phyloP scores from a whole-genome alignment of 2,329 filamentous ascomycete species.

The Delphinella strobiligena region DNA sequence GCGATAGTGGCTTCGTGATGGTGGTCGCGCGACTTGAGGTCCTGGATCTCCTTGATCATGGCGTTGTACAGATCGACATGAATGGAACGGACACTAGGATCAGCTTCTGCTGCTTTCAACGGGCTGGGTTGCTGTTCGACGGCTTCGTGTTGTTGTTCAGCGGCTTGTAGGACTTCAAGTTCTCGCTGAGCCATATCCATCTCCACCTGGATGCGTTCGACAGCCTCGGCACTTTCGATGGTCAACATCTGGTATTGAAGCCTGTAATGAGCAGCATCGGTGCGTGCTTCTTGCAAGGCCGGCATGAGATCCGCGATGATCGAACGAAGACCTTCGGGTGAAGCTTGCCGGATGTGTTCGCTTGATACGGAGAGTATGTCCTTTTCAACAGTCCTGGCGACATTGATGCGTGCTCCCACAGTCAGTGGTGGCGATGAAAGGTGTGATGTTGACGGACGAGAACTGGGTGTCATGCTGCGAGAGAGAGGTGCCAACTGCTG shows the following conservation, averaged over 20 bases:
- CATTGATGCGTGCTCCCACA: constrained; percentile 9
- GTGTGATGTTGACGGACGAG: constrained; percentile 38
- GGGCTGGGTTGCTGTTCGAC: constrained; percentile 34
- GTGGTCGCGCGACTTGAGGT: constrained; percentile 54
- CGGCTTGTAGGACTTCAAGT: constrained; percentile 68
- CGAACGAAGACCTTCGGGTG: constrained; percentile 38
- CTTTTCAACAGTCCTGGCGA: constrained; percentile 8
- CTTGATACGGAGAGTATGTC: constrained; percentile 26
- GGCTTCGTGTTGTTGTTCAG: constrained; percentile 54
- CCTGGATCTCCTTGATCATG: constrained; percentile 42
- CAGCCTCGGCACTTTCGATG: constrained; percentile 72
- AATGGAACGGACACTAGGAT: constrained; percentile 27
- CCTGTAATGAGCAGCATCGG: constrained; percentile 80
- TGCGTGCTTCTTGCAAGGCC: constrained; percentile 55
- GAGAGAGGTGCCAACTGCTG: constrained; percentile 34
- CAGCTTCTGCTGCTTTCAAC: constrained; percentile 30
- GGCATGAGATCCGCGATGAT: constrained; percentile 42
- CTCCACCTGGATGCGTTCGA: constrained; percentile 79
- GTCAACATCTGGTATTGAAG: constrained; percentile 76
- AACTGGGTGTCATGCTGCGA: constrained; percentile 30
- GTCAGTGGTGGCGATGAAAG: constrained; percentile 39
- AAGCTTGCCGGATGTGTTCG: constrained; percentile 41
- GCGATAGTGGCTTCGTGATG: constrained; percentile 52
- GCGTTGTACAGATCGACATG: constrained; percentile 44
- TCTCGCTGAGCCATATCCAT: constrained; percentile 84